Percentiles rank a stretch among this genome's conserved stretches.
These are phyloP conservation scores for Boletus patriciae DNA, from an alignment of 768 basidiomycete species.

Conservation along the genomic window DNA sequence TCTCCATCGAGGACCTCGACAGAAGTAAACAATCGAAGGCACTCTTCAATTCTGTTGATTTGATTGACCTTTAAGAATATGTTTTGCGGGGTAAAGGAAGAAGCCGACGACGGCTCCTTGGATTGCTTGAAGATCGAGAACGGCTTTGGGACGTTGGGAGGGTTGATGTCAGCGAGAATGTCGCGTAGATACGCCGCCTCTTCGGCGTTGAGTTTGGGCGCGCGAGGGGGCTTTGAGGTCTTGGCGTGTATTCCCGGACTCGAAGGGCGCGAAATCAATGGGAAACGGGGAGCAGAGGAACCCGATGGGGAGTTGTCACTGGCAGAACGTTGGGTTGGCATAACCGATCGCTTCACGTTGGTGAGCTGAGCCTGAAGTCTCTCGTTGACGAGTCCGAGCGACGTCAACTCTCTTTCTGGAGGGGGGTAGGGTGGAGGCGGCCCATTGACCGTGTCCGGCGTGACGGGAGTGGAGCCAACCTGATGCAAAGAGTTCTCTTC, in stretches of 20 bases:
- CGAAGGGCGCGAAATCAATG: slow-evolving; percentile 29
- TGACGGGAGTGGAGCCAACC: slow-evolving; percentile 7
- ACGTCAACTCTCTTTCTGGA: slow-evolving; percentile 20
- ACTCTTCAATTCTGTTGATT: slow-evolving; percentile 55
- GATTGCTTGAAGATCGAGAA: slow-evolving; percentile 51
- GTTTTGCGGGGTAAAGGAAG: slow-evolving; percentile 22
- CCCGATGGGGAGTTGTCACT: slow-evolving; percentile 16
- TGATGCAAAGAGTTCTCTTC: slow-evolving; percentile 11
- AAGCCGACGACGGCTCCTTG: slow-evolving; percentile 25
- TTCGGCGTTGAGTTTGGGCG: slow-evolving; percentile 53
- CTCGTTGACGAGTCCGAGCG: slow-evolving; percentile 30
- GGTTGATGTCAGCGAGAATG: slow-evolving; percentile 63
- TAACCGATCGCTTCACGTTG: slow-evolving; percentile 28
- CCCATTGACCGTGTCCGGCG: slow-evolving; percentile 6
- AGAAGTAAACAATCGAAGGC: slow-evolving; percentile 81
- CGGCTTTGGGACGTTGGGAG: slow-evolving; percentile 42
- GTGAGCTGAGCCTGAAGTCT: slow-evolving; percentile 24
- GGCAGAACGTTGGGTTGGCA: slow-evolving; percentile 18
- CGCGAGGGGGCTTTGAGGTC: slow-evolving; percentile 41
- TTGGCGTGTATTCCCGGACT: slow-evolving; percentile 38
- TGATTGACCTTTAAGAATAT: slow-evolving; percentile 30
- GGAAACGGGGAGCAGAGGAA: slow-evolving; percentile 22
- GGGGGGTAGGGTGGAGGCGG: slow-evolving; percentile 1
- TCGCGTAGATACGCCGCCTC: slow-evolving; percentile 68
- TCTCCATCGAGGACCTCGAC: slow-evolving; percentile 95